Base-by-base conservation (phyloP, 495 filamentous ascomycete genomes). In the Neurospora sp. region DNA sequence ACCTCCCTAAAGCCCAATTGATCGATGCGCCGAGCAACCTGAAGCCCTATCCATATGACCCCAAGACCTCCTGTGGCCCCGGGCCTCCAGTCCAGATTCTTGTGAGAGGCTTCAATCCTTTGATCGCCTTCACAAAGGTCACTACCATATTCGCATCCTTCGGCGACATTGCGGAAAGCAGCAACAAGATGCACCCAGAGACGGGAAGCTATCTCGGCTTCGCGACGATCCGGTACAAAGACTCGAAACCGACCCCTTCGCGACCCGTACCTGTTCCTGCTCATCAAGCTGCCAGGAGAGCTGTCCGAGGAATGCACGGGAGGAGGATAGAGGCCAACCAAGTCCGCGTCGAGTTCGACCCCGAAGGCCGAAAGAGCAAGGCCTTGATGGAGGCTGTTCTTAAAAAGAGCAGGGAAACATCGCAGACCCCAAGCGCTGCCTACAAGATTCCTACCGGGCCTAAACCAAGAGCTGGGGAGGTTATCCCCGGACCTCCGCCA, bases 181-280 rank as follows among this genome's bases (percentile, higher is more conserved):
- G 91, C 74, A 97, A 97, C 76, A 92, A 94, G 78, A 93, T 94
- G 70, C 91, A 98, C 80, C 96, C 96, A 7, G 90, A 92, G 45
- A 98, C 93, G 18, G 96, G 96, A 12, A 96, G 91, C 73, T 96
- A 93, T 75, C 87, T 99, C 1, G 96, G 96, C 3, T 92, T 99
- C 76, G 96, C 93, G 70, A 91, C 92, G 20, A 91, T 99, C 78
- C 89, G 91, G 74, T 99, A 96, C 82, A 90, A 90, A 78, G 95
- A 98, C 75, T 88, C 86, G 27, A 85, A 82, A 71, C 86, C 87
- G 5, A 82, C 74, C 53, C 78, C 74, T 1, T 73, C 75, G 22
- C 81, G 85, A 79, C 77, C 88, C 80, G 68, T 87, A 12, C 75
- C 86, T 10, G 77, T 90, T 38, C 84, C 87, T n/a, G 96, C 93